Conservation (phyloP, 2,329 filamentous ascomycete species). For the Ilyonectria destructans region DNA sequence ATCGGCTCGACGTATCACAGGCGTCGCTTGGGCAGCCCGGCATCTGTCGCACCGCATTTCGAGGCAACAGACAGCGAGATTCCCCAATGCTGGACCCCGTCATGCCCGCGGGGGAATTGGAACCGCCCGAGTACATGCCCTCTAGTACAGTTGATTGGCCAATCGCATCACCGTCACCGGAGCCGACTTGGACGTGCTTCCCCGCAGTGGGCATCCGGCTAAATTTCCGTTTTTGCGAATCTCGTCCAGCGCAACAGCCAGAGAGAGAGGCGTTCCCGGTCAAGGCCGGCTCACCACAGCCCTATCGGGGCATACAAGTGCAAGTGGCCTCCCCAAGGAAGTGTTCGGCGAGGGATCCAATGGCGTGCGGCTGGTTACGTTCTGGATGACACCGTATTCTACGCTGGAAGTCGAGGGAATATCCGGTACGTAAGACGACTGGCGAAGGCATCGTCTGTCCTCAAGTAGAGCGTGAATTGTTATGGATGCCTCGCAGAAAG, state of each 20-base stretch:
- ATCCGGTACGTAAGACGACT: too few species aligned
- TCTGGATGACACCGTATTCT: not conserved
- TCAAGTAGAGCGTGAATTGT: too few species aligned
- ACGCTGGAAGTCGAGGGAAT: too few species aligned
- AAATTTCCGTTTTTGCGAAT: too few species aligned
- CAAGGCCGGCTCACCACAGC: constrained; percentile 16
- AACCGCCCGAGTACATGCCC: not conserved
- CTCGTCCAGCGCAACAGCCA: too few species aligned
- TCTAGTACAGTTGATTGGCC: constrained; percentile 12
- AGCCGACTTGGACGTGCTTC: not conserved
- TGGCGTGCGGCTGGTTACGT: not conserved
- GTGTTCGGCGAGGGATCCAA: not conserved
- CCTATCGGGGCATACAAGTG: constrained; percentile 14
- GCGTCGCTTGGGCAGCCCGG: too few species aligned
- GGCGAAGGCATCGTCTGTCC: too few species aligned
- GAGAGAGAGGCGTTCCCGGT: not conserved
- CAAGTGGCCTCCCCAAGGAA: not conserved
- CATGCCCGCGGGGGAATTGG: not conserved
- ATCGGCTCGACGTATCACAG: too few species aligned
- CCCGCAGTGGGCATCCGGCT: constrained; percentile 14
- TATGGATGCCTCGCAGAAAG: too few species aligned
- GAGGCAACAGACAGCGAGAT: not conserved
- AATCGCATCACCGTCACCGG: constrained; percentile 25
- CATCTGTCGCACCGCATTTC: too few species aligned
- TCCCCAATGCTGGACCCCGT: not conserved